Evolutionary conservation across 352 stramenopile species (phyloP), one percentile per base, ranked within the genome.

Genomic region (Phytophthora syringae): DNA sequence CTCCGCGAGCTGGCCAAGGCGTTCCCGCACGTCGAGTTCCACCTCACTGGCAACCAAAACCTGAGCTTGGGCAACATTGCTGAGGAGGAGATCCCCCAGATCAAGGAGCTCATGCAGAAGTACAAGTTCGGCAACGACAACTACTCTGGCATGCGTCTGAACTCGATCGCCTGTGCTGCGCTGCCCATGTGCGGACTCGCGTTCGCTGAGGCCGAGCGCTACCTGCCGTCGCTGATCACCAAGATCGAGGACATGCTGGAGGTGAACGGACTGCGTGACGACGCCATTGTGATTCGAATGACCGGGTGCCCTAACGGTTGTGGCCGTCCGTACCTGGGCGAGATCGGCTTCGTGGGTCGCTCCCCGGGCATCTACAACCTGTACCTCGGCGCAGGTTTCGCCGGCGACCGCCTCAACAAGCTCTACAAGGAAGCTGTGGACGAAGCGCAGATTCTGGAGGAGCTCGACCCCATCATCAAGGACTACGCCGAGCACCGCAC

Each of bases 271-370:
- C 72, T 99, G 13, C 82, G 83, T 12, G 93, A 98, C 60, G 94
- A 99, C 68, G 92, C 98, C 69, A 98, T 99, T 60, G 82, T 99
- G 43, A 98, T 99, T 49, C 92, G 97, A 39, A 99, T 99, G 96
- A 99, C 97, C n/a, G 97, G 97, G 40, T 99, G 97, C 75, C 93
- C 97, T 25, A 99, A 99, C 79, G 97, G 97, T 45, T 99, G 97
- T 70, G 97, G 94, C 3, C 80, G 97, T 15, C 97, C 97, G 18
- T 99, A 99, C 86, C 94, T 99, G 86, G 97, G 97, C 20, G 97
- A 99, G 80, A 91, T 99, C 47, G 97, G 93, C 50, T 98, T 99
- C 65, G 96, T 99, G 25, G 97, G 97, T 52, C 96, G 98, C 75
- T 97, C 95, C 39, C 88, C 96, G 1, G 97, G 97, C 61, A 97